Evolutionary conservation across 2,329 filamentous ascomycete genomes (phyloP).

Genomic region (Ceratocystis albifundus): DNA sequence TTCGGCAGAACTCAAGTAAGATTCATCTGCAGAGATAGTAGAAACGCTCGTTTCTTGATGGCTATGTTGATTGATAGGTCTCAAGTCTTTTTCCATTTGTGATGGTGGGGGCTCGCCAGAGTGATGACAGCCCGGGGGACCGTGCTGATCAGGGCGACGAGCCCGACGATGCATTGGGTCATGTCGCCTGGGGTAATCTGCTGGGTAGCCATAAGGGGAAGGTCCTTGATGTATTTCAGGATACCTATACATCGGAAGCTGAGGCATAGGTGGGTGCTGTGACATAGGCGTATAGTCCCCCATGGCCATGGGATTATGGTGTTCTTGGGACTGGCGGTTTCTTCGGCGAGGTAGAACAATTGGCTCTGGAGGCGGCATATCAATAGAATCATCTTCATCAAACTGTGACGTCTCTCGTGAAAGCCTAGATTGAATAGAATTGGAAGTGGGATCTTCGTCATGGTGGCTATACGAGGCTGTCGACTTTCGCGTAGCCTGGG

Average conservation of each 20-base stretch:
- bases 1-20: background rate
- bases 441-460: constrained; percentile 3
- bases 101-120: background rate
- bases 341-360: background rate
- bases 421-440: background rate
- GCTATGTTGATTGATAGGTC: background rate
- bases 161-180: background rate
- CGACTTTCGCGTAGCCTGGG: background rate
- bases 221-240: background rate
- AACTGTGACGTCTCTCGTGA: background rate
- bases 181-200: background rate
- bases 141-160: background rate
- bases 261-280: background rate
- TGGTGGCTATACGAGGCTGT: background rate
- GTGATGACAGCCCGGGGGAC: background rate
- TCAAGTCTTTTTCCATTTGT: background rate
- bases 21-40: constrained; percentile 3
- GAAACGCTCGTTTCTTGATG: background rate
- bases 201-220: background rate
- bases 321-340: background rate
- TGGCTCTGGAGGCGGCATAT: background rate
- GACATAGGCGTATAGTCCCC: no score
- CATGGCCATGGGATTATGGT: background rate
- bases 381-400: background rate
- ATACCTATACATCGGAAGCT: background rate